Evolutionary conservation across 202 grass and related monocot species (phyloP), one percentile per base, ranked within the genome.

Genomic region (Saccharum hybrid): DNA sequence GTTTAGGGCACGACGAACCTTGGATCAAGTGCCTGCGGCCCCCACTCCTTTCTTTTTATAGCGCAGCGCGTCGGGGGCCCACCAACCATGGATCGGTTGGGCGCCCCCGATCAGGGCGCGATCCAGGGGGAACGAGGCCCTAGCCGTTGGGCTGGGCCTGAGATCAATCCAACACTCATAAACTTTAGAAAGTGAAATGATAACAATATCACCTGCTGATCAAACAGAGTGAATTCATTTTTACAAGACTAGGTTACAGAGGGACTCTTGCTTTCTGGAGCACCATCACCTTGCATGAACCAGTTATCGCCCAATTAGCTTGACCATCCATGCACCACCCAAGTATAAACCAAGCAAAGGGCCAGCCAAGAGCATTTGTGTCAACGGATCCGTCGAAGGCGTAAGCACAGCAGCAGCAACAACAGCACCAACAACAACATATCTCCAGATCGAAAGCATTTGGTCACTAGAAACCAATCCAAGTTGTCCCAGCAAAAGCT

Each of bases 391-490:
- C 0, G 96, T 99, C 22, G 96, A 99, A 0, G 96, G 96, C 52
- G 96, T 99, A 39, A 99, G 93, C 71, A 99, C 85, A 5, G 96
- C 96, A n/a, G 96, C 96, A 2, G 86, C 96, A 22, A 99, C 82
- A 33, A 99, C 96, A 0, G 96, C 89, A 9, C 96, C 96, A 10
- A 99, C 96, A 6, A 99, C 93, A 71, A 99, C 96, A 10, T 99
- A 99, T 90, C 96, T 96, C 96, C 96, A 99, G 71, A 99, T 99
- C 1, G 96, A 99, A 66, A 99, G 89, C 96, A 99, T 99, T 86
- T 99, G 93, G 7, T 94, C 88, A 14, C 96, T 81, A 7, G 96
- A 92, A 38, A 99, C 93, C 71, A 99, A 68, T 68, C 96, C 96
- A 49, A 94, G 84, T 88, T 99, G 96, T 49, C 96, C 96, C 48